phyloP scores from a whole-genome alignment of 1,284 basidiomycete species.

The Fomitopsis betulina region DNA sequence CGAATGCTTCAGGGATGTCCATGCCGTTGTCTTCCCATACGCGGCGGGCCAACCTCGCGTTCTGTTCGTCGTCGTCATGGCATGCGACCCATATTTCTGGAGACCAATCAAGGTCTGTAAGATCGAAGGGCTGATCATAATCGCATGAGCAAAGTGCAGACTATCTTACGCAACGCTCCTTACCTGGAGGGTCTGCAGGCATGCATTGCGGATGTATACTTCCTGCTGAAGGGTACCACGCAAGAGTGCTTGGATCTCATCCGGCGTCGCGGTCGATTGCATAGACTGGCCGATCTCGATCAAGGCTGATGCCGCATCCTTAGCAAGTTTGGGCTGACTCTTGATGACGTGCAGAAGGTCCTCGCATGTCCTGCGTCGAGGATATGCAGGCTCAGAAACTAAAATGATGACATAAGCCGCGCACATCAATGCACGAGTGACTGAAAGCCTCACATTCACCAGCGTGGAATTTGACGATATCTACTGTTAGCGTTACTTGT shows the following conservation, averaged over 20 bases:
- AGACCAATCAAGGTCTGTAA: conserved; percentile 94
- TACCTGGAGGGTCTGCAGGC: conserved; percentile 89
- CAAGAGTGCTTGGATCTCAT: conserved; percentile 69
- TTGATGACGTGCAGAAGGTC: conserved; percentile 76
- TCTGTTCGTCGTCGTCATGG: conserved; percentile 93
- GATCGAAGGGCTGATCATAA: conserved; percentile 81
- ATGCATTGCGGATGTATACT: conserved; percentile 84
- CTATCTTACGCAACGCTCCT: conserved; percentile 9
- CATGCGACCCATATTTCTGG: conserved; percentile 86
- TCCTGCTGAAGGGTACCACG: conserved; percentile 83
- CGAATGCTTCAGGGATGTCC: conserved; percentile 78
- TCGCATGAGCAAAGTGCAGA: background rate
- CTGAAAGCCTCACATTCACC: conserved; percentile 66
- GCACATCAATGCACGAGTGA: background rate
- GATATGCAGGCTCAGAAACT: conserved; percentile 72
- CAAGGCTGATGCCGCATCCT: conserved; percentile 83
- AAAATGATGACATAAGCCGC: conserved; percentile 4
- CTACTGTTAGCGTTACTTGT: conserved; percentile 82
- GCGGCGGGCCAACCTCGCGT: conserved; percentile 76
- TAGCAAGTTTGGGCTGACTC: conserved; percentile 78
- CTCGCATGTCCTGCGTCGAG: conserved; percentile 67
- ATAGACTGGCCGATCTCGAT: conserved; percentile 85
- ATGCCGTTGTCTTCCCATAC: conserved; percentile 97
- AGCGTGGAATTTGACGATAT: conserved; percentile 84
- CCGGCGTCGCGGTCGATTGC: conserved; percentile 54